A percentile compares a stretch with the other conserved stretches of the same genome.
These are phyloP conservation scores for Nicotiana noctiflora DNA, from an alignment of 257 asterid species.

Conservation along the genomic window DNA sequence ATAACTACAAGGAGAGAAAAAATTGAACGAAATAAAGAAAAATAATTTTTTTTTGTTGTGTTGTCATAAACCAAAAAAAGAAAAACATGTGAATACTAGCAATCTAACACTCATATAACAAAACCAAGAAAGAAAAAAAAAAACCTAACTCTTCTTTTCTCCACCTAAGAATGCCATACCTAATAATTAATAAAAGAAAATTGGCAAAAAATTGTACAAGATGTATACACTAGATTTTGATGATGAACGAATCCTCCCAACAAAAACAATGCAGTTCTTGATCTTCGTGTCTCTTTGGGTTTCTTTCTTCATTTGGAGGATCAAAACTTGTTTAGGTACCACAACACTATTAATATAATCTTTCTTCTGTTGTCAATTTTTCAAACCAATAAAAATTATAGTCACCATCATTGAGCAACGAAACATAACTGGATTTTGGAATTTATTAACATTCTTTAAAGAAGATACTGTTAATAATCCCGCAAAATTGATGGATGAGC, in stretches of 20 bases:
- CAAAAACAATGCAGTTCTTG: not conserved
- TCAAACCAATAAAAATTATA: not conserved
- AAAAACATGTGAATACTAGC: not conserved
- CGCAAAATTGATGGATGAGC: too few relatives aligned
- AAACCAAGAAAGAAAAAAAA: not conserved
- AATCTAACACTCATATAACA: not conserved
- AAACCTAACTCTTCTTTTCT: not conserved
- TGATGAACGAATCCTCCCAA: conserved; percentile 12
- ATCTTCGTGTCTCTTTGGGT: not conserved
- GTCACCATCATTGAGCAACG: not conserved
- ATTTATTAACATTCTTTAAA: too few relatives aligned
- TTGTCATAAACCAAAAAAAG: not conserved
- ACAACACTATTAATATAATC: not conserved
- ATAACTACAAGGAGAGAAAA: not conserved
- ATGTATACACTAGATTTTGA: conserved; percentile 8
- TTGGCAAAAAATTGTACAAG: conserved; percentile 16
- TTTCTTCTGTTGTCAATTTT: too few relatives aligned
- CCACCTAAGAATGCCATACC: conserved; percentile 16
- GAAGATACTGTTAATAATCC: too few relatives aligned
- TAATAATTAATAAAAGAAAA: conserved; percentile 15
- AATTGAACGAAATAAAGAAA: not conserved
- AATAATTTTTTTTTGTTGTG: not conserved
- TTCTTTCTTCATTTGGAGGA: not conserved
- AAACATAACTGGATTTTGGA: too few relatives aligned
- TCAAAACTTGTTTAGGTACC: conserved; percentile 6